These are phyloP conservation scores for Chenopodium berlandieri DNA, from an alignment of 148 eudicot species.

Conservation along the genomic window DNA sequence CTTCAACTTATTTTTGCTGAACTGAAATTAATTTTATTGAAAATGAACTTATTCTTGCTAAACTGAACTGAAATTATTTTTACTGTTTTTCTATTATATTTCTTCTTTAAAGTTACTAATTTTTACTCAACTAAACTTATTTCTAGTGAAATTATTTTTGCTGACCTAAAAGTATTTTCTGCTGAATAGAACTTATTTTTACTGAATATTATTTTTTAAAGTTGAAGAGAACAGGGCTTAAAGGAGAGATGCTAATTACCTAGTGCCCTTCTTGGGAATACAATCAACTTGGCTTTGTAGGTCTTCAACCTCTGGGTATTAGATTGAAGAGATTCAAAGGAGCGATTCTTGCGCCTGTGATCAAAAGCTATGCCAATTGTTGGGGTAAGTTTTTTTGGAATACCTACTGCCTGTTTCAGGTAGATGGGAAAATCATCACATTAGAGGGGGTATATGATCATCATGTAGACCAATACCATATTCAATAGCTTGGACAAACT, in stretches of 20 bases:
- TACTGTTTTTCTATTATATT: too few species aligned
- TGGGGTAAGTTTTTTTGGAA: constrained; percentile 64
- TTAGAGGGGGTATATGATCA: background rate
- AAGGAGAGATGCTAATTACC: constrained; percentile 29
- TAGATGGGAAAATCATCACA: background rate
- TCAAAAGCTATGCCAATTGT: constrained; percentile 75
- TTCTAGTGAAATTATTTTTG: too few species aligned
- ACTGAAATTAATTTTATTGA: too few species aligned
- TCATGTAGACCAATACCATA: background rate
- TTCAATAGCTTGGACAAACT: background rate
- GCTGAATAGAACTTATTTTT: too few species aligned
- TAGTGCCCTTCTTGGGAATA: constrained; percentile 62
- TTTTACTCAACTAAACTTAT: too few species aligned
- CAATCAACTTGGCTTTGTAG: constrained; percentile 75
- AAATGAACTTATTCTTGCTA: too few species aligned
- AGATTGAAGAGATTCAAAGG: constrained; percentile 58
- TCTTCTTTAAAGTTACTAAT: background rate
- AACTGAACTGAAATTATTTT: too few species aligned
- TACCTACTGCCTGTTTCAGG: constrained; percentile 67
- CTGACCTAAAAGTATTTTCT: too few species aligned
- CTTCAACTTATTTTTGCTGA: too few species aligned
- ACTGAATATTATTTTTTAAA: too few species aligned
- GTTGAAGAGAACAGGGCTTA: too few species aligned
- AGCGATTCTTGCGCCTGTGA: constrained; percentile 68
- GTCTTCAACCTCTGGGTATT: constrained; percentile 78